Base-by-base conservation (phyloP, 306 rosid genomes). In the Biancaea sappan region DNA sequence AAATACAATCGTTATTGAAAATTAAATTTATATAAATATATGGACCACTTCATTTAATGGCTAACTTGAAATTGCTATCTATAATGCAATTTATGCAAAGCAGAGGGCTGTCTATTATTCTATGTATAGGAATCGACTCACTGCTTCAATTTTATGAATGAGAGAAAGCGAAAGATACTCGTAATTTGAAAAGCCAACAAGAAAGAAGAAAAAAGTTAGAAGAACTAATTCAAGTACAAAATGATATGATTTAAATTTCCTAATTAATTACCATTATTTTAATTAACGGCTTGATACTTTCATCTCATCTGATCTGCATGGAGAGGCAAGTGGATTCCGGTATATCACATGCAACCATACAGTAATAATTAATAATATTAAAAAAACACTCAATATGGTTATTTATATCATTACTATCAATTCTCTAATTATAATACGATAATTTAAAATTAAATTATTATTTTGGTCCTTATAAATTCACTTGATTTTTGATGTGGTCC, bases 291-390 rank as follows among this genome's bases (percentile, higher is more conserved):
- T 22, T 21, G 69, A 38, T 37, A 32, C 60, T 43, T 59, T 67
- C 21, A 52, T 28, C 43, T 67, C 21, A 52, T 28, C 43, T 76
- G 26, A 22, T 46, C 67, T 25, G 22, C 34, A 18, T 14, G 19
- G 35, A 19, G 47, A 59, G 54, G 65, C 58, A 48, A 80, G 37
- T 51, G 38, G 56, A 67, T 47, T 31, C 46, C 46, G 11, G 46
- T 10, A 40, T n/a, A n/a, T n/a, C n/a, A n/a, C n/a, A n/a, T n/a
- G n/a, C n/a, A n/a, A n/a, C n/a, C n/a, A n/a, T n/a, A n/a, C n/a
- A n/a, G n/a, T n/a, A n/a, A n/a, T n/a, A n/a, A n/a, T n/a, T n/a
- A n/a, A n/a, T n/a, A n/a, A n/a, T n/a, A n/a, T n/a, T n/a, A n/a
- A n/a, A n/a, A n/a, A n/a, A n/a, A n/a, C n/a, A n/a, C n/a, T n/a